phyloP scores from a whole-genome alignment of 257 asterid genomes.

The Lantana camara region DNA sequence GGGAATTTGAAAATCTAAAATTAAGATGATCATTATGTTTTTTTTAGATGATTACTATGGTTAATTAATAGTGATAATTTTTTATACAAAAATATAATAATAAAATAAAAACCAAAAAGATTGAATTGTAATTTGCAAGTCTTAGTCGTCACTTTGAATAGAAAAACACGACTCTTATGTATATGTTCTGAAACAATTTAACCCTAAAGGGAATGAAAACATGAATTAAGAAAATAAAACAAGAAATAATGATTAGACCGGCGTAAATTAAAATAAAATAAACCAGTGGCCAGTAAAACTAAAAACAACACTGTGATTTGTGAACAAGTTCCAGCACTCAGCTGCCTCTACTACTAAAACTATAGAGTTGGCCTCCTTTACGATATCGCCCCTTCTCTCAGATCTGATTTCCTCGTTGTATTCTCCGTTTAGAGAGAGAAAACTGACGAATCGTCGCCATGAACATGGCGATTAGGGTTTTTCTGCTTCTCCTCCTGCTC shows the following conservation, averaged over 20 bases:
- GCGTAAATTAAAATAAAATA: background rate
- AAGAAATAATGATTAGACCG: background rate
- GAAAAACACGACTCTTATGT: too few relatives aligned
- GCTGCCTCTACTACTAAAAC: constrained; percentile 5
- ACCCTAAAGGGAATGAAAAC: too few relatives aligned
- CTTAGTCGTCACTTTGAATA: too few relatives aligned
- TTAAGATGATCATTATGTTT: too few relatives aligned
- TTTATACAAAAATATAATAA: too few relatives aligned
- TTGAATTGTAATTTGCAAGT: too few relatives aligned
- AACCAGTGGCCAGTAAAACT: background rate
- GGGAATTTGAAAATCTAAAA: too few relatives aligned
- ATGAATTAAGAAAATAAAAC: background rate
- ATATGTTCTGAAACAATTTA: too few relatives aligned
- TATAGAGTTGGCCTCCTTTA: constrained; percentile 19
- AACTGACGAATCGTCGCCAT: constrained; percentile 48
- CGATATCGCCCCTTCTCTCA: constrained; percentile 34
- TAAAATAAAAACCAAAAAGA: too few relatives aligned
- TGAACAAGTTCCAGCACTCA: background rate
- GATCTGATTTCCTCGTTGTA: constrained; percentile 46
- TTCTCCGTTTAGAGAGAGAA: constrained; percentile 22
- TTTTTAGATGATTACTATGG: too few relatives aligned
- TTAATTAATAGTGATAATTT: too few relatives aligned
- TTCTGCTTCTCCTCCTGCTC: constrained; percentile 42
- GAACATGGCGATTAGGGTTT: constrained; percentile 77
- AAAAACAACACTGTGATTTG: background rate